Conservation (phyloP, 2,329 filamentous ascomycete species). For the Ilyonectria mors-panacis region DNA sequence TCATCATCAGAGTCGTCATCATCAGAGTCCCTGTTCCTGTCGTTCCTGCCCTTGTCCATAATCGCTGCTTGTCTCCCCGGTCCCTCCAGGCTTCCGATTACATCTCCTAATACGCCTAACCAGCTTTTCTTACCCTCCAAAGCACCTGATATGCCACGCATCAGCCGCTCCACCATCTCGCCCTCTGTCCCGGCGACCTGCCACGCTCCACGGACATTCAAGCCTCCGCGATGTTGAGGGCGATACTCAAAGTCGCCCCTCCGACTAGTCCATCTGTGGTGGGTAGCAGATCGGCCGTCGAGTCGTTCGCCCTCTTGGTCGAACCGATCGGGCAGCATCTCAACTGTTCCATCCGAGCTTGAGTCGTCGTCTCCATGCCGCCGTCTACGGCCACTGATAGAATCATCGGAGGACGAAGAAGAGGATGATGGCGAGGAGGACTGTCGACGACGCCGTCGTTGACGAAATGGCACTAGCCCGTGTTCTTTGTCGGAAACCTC, state of each 20-base stretch:
- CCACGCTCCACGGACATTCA: slow-evolving; percentile 60
- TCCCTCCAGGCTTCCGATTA: slow-evolving; percentile 46
- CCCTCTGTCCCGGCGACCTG: slow-evolving; percentile 61
- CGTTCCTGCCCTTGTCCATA: slow-evolving; percentile 30
- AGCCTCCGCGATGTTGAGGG: slow-evolving; percentile 51
- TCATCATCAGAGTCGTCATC: slow-evolving; percentile 27
- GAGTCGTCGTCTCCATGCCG: slow-evolving; percentile 36
- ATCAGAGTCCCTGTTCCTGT: slow-evolving; percentile 5
- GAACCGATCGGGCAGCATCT: slow-evolving; percentile 64
- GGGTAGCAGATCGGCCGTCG: slow-evolving; percentile 40
- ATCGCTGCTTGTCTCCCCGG: slow-evolving; percentile 27
- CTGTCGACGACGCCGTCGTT: slow-evolving; percentile 25
- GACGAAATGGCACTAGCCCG: slow-evolving; percentile 35
- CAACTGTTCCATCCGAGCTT: slow-evolving; percentile 56
- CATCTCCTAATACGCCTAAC: slow-evolving; percentile 50
- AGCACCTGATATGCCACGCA: slow-evolving; percentile 46
- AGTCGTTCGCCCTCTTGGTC: slow-evolving; percentile 61
- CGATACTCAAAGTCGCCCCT: slow-evolving; percentile 61
- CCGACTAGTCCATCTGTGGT: slow-evolving; percentile 53
- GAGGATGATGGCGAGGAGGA: slow-evolving; percentile 50
- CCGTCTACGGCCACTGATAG: slow-evolving; percentile 41
- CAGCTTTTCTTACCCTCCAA: slow-evolving; percentile 51
- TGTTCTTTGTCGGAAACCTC: slow-evolving; percentile 39
- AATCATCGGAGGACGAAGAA: slow-evolving; percentile 54
- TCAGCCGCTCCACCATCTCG: slow-evolving; percentile 56